Base-by-base conservation (phyloP, 805 yeast species). In the Metschnikowia drakensbergensis region DNA sequence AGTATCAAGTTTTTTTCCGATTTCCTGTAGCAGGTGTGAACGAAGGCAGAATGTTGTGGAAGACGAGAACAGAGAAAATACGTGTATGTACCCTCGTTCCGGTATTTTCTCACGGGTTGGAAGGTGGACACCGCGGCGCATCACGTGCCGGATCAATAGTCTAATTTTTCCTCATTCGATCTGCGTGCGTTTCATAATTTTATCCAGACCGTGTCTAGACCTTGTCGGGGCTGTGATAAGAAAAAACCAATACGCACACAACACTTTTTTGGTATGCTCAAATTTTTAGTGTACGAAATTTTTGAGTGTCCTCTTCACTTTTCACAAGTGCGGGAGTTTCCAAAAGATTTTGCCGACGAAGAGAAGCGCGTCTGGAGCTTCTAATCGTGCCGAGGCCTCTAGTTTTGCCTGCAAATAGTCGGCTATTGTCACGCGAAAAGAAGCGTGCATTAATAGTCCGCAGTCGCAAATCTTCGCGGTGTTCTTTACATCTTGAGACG, bases 101-200 rank as follows among this genome's bases (percentile, higher is more conserved):
- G 43, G 49, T 38, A 43, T 46, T 42, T 48, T 42, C 47, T 39
- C 47, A 27, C 47, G 30, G 51, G 34, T 44, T 45, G 51, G 45
- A 48, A 47, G 49, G 36, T 48, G 51, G 54, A 48, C 51, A 42
- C 51, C 54, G 54, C 51, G 54, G 32, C 39, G 27, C 34, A 22
- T 42, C 46, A 42, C 46, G 46, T 42, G 46, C 39, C 37, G 37
- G 31, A 42, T 42, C 45, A 42, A 42, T 42, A 33, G 44, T 41
- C 31, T 31, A 42, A 42, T 26, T 42, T 42, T 42, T 42, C 34
- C 31, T 40, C 33, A 26, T 27, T 27, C 33, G 37, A 42, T 32
- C 32, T 33, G 37, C 45, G 13, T 32, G 45, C 45, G 45, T 42
- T 42, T 42, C 45, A 42, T 27, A 30, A 13, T 33, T 34, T 32